Conservation (phyloP, 192 early-diverging fungal genomes). For the Backusella mclennaniae region DNA sequence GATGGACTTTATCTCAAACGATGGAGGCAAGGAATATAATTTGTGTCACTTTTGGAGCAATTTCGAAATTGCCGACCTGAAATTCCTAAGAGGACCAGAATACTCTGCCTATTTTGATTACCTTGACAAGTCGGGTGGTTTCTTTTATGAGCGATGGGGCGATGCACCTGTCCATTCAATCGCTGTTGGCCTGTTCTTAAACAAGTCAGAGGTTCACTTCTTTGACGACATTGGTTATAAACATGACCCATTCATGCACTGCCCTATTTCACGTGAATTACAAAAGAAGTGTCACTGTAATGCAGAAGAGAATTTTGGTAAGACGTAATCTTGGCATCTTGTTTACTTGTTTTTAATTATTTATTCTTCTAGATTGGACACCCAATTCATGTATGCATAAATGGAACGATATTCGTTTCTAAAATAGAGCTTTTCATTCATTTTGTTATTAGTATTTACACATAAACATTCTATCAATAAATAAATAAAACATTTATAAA, state of each 20-base stretch:
- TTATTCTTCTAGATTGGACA: neutral
- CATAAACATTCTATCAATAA: neutral
- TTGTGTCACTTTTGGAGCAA: conserved; percentile 83
- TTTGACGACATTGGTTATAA: conserved; percentile 75
- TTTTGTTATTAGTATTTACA: neutral
- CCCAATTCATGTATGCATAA: conserved; percentile 14
- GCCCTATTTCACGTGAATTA: conserved; percentile 54
- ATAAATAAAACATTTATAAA: neutral
- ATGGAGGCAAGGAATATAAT: conserved; percentile 60
- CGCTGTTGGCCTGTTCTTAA: conserved; percentile 59
- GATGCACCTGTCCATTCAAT: conserved; percentile 80
- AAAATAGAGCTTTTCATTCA: conserved; percentile 7
- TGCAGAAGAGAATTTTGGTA: conserved; percentile 52
- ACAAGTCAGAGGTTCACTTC: conserved; percentile 68
- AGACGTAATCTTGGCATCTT: neutral
- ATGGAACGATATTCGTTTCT: conserved; percentile 5
- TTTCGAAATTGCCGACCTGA: conserved; percentile 82
- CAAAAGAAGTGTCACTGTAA: conserved; percentile 53
- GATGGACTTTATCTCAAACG: conserved; percentile 39
- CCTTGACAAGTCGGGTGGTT: conserved; percentile 77
- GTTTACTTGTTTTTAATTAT: neutral
- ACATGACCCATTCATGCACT: conserved; percentile 70
- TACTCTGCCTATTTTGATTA: conserved; percentile 66
- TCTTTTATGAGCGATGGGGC: conserved; percentile 84
- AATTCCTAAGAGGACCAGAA: conserved; percentile 63